Conservation (phyloP, 176 grass and related monocot genomes). For the Metroxylon sagu region DNA sequence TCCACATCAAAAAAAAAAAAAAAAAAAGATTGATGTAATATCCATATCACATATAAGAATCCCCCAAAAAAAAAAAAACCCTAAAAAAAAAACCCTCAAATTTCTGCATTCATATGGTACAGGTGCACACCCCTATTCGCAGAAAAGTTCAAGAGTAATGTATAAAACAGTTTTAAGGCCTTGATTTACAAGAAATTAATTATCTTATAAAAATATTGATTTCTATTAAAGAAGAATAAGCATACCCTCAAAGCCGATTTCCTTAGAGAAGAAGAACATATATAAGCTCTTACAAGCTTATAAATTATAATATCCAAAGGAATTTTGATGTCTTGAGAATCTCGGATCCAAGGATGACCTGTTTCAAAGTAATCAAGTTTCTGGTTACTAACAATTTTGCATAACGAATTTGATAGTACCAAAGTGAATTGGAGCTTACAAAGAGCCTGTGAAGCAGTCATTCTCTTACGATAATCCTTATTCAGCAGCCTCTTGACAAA, state of each 20-base stretch:
- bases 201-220: background rate
- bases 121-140: no score
- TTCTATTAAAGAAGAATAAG: background rate
- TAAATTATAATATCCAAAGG: conserved; percentile 94
- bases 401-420: background rate
- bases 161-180: no score
- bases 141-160: no score
- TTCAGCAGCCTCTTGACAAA: conserved; percentile 94
- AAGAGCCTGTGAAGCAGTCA: conserved; percentile 96
- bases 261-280: conserved; percentile 87
- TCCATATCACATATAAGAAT: no score
- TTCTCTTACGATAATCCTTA: conserved; percentile 99
- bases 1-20: no score
- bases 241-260: conserved; percentile 96
- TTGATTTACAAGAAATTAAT: no score
- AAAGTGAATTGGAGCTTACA: conserved; percentile 40
- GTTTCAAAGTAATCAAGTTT: conserved; percentile 12
- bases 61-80: no score
- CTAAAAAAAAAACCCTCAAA: no score
- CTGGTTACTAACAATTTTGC: no score
- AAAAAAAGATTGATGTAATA: no score
- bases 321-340: conserved; percentile 77
- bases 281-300: conserved; percentile 90
- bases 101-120: no score
- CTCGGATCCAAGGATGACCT: conserved; percentile 92